Evolutionary conservation across 2,329 filamentous ascomycete species (phyloP), one percentile per base, ranked within the genome.

Genomic region (Saccharata proteae): DNA sequence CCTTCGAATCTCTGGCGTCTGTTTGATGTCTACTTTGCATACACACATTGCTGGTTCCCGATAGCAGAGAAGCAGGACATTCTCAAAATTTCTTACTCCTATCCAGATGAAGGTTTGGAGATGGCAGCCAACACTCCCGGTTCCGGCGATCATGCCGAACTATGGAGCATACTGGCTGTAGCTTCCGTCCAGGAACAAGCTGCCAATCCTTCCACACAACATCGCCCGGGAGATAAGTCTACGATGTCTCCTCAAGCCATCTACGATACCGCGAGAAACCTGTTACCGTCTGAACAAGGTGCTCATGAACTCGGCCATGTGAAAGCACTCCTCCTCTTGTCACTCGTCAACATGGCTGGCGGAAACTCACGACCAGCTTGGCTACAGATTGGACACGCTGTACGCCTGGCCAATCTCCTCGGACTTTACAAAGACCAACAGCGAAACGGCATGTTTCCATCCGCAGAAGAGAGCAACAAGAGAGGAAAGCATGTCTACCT

Each of bases 41-140:
- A 81, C 43, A 81, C 76, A 0, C 77, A 85, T 48, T 74, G 69
- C 32, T 86, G 80, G 80, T 64, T 86, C 16, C 80, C 80, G 0
- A 74, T 86, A 16, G 61, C 78, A 8, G 75, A 83, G 40, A 78
- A 75, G 39, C 69, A 77, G 29, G 65, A 68, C 24, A 58, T 81
- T 4, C 57, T 77, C 17, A 67, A 66, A 16, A 56, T 64, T 3
- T 68, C 65, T n/a, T 74, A 73, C 43, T 58, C 63, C 5, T 71
- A 70, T 43, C 62, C 64, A 26, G 29, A 62, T 43, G 35, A 61
- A 48, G 36, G 68, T 15, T 41, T 61, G n/a, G 30, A 40, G 1
- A 38, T 49, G 6, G 38, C 39, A 9, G 27, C 43, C 6, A 39
- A 42, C n/a, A 41, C 47, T 10, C 29, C 41, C 13, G 40, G 45